phyloP scores from a whole-genome alignment of 2,329 filamentous ascomycete species.

The Ramularia collo-cygni region DNA sequence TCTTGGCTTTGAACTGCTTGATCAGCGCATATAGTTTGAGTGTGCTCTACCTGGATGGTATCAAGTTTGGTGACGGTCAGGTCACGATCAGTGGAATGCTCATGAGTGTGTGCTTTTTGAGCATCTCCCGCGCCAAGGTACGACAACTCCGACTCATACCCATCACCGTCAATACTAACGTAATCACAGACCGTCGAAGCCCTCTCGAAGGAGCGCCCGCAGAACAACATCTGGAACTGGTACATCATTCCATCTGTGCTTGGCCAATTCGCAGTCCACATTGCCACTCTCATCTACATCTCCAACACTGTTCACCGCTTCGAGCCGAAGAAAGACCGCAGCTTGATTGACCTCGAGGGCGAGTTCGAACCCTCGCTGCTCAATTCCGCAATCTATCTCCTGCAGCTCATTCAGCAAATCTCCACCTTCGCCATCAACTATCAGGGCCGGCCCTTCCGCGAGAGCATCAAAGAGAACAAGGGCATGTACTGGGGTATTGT shows the following conservation, averaged over 20 bases:
- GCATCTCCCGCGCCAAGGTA: conserved; percentile 89
- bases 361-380: conserved; percentile 90
- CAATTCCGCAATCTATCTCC: conserved; percentile 93
- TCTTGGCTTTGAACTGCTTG: conserved; percentile 91
- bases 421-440: conserved; percentile 99
- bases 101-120: conserved; percentile 99
- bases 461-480: conserved; percentile 89
- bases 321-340: conserved; percentile 55
- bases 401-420: conserved; percentile 97
- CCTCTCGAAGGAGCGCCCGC: conserved; percentile 90
- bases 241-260: conserved; percentile 98
- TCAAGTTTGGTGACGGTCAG: conserved; percentile 98
- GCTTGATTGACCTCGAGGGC: conserved; percentile 78
- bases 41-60: conserved; percentile 93
- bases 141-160: conserved; percentile 14
- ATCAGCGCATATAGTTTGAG: conserved; percentile 97
- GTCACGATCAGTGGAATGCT: conserved; percentile 99
- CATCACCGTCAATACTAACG: conserved; percentile 28
- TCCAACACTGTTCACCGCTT: conserved; percentile 79
- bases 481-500: conserved; percentile 98
- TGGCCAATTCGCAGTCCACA: conserved; percentile 94
- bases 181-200: conserved; percentile 68
- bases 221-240: conserved; percentile 97
- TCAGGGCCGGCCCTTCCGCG: conserved; percentile 94
- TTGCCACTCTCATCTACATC: conserved; percentile 88